Evolutionary conservation across 768 basidiomycete species (phyloP).

Genomic region (Amanita phalloides): DNA sequence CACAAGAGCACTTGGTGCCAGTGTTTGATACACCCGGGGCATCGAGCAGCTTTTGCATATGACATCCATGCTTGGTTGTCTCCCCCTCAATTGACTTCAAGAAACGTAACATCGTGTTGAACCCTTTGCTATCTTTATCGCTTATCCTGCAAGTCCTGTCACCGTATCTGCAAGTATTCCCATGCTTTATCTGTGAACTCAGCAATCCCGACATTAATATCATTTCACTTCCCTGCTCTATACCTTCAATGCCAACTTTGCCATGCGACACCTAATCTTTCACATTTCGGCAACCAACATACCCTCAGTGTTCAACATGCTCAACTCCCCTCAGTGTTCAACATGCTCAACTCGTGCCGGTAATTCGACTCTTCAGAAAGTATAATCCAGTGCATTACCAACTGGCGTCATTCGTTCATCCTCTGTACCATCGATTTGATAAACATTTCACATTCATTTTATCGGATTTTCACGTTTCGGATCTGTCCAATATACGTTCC

Average conservation of each 20-base stretch:
- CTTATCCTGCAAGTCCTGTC: conserved; percentile 2
- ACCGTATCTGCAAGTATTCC: neutral
- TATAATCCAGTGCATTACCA: neutral
- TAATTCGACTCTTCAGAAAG: neutral
- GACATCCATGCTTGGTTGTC: neutral
- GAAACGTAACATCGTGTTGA: neutral
- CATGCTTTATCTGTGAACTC: conserved; percentile 3
- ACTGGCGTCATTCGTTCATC: conserved; percentile 1
- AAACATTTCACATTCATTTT: neutral
- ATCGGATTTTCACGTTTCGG: neutral
- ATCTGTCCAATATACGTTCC: neutral
- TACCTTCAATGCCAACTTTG: neutral
- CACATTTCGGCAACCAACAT: conserved; percentile 1
- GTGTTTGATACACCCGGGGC: neutral
- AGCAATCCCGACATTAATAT: neutral
- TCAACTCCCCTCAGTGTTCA: neutral
- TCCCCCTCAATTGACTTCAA: neutral
- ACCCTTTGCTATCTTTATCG: conserved; percentile 3
- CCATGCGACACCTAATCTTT: conserved; percentile 2
- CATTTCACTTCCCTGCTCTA: neutral
- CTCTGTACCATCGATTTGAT: neutral
- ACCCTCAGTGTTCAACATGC: neutral
- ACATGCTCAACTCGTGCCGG: neutral
- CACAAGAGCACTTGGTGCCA: neutral
- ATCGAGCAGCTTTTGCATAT: neutral